A percentile compares a stretch with the other conserved stretches of the same genome.
These are phyloP conservation scores for Hygrophoropsis aurantiaca DNA, from an alignment of 768 basidiomycete species.

Conservation along the genomic window DNA sequence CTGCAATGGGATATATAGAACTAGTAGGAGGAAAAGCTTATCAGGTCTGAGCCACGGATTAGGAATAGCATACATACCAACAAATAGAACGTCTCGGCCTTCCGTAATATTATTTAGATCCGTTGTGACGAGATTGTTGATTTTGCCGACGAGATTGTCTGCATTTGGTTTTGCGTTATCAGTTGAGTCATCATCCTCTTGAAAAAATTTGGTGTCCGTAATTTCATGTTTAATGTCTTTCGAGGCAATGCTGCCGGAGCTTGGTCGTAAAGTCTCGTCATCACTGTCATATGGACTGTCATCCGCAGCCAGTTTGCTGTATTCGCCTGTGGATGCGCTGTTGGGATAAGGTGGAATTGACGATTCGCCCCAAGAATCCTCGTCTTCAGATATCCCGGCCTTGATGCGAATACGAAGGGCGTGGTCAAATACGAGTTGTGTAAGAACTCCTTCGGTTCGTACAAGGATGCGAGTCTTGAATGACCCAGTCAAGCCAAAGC, in stretches of 20 bases:
- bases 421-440: slow-evolving; percentile 55
- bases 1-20: slow-evolving; percentile 10
- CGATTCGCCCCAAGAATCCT: neutral
- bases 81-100: slow-evolving; percentile 15
- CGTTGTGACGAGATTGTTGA: slow-evolving; percentile 75
- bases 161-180: slow-evolving; percentile 16
- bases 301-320: slow-evolving; percentile 8
- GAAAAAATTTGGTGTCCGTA: neutral
- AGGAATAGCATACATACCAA: slow-evolving; percentile 30
- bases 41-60: slow-evolving; percentile 38
- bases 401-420: slow-evolving; percentile 54
- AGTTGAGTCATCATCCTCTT: slow-evolving; percentile 22
- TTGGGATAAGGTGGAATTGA: slow-evolving; percentile 7
- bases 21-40: neutral
- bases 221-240: slow-evolving; percentile 4
- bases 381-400: slow-evolving; percentile 14
- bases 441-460: slow-evolving; percentile 50
- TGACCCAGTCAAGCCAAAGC: neutral
- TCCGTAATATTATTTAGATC: slow-evolving; percentile 15
- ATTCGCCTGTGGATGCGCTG: slow-evolving; percentile 11
- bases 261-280: slow-evolving; percentile 4
- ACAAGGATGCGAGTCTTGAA: slow-evolving; percentile 42
- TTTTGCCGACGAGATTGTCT: slow-evolving; percentile 64
- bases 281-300: slow-evolving; percentile 5
- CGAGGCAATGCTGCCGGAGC: neutral